Percentiles rank a stretch among this genome's conserved stretches.
Conservation (phyloP, 2,329 filamentous ascomycete species). For the Apiospora koreana region DNA sequence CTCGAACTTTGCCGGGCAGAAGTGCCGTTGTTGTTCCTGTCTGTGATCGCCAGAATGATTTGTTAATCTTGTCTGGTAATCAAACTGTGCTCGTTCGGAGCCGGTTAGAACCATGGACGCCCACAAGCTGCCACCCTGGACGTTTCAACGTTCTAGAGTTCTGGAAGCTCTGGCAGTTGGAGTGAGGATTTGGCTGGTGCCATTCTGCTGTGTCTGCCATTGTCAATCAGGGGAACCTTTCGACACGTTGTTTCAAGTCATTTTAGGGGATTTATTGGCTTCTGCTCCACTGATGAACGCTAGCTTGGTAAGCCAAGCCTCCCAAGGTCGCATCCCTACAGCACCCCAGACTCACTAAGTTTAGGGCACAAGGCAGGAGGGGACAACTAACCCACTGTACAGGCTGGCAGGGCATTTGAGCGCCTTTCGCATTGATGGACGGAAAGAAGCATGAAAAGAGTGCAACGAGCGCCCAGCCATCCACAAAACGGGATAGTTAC, state of each 20-base stretch:
- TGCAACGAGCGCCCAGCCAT: background rate
- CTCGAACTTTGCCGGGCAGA: background rate
- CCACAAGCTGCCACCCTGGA: background rate
- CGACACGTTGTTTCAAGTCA: background rate
- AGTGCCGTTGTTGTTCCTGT: background rate
- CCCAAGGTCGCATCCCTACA: background rate
- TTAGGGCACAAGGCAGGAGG: background rate
- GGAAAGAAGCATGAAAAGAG: background rate
- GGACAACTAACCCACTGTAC: background rate
- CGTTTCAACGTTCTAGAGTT: background rate
- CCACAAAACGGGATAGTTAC: background rate
- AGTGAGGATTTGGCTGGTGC: background rate
- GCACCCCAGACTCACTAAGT: conserved; percentile 6
- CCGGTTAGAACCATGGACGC: background rate
- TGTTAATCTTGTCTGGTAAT: background rate
- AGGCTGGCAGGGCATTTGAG: background rate
- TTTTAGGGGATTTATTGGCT: background rate
- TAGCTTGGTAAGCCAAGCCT: background rate
- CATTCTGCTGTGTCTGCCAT: background rate
- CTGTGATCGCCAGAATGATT: background rate
- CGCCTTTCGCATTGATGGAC: background rate
- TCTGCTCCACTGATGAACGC: background rate
- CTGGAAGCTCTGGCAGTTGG: background rate
- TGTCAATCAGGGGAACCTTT: background rate
- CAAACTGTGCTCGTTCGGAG: background rate